Base-by-base conservation (phyloP, 345 rosid genomes). In the Arabis alpina region DNA sequence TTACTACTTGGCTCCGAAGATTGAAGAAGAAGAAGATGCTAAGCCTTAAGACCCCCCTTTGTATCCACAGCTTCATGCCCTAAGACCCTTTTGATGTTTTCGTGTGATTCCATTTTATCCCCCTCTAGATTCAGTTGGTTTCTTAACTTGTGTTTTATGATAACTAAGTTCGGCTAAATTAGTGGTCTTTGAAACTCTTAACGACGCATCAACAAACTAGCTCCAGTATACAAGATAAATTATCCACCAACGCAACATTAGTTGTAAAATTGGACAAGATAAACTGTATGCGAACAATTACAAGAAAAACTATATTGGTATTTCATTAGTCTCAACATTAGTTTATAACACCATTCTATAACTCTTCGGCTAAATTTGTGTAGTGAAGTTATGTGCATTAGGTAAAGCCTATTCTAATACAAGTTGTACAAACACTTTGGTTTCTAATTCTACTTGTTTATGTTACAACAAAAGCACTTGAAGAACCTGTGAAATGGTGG, bases 1-100 rank as follows among this genome's bases (percentile, higher is more conserved):
- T 74, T 94, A 81, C 83, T 94, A 94, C 79, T 77, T 92, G 85
- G 98, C 98, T 63, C 99, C 99, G 32, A 94, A 94, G 87, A 89
- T 92, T 25, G 99, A 94, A 79, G 99, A 94, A 67, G 99, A 94
- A 23, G 97, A 91, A 3, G 99, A 91, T 73, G 80, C 85, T 4
- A 87, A 89, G 70, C 82, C 97, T 23, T 56, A 76, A 60, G 53
- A 63, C 8, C 11, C 14, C 14, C 47, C 13, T 52, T 52, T 19
- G 19, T 10, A 58, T 10, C 61, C 54, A 55, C 14, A 47, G 8
- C 23, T 48, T 52, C 27, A 30, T 6, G 37, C 8, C 37, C 37
- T 34, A 34, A 34, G 37, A 34, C 8, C 7, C 36, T 8, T 8
- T 34, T 34, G 37, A 34, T 34, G 37, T 59, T 39, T 5, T 37